Conservation (phyloP, 805 yeast genomes). For the Ogataea kodamae region DNA sequence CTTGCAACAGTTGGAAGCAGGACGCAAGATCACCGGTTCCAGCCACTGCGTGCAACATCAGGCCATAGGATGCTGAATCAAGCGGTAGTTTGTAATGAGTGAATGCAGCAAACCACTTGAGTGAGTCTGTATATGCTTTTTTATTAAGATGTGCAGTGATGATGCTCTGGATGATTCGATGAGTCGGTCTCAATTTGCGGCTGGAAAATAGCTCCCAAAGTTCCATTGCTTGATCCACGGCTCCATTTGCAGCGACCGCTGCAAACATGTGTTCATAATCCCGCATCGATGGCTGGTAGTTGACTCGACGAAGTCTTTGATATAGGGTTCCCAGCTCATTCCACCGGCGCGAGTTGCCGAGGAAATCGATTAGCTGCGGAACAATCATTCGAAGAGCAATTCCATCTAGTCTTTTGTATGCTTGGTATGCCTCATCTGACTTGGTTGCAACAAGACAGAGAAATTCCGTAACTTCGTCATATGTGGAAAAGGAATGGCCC, state of each 20-base stretch:
- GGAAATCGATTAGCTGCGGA: constrained; percentile 1
- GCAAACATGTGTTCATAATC: constrained; percentile 63
- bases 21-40: constrained; percentile 36
- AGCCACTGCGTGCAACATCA: constrained; percentile 35
- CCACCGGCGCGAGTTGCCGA: constrained; percentile 37
- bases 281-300: constrained; percentile 38
- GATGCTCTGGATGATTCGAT: constrained; percentile 42
- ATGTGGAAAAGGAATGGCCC: constrained; percentile 4
- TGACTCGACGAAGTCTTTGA: constrained; percentile 54
- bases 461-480: constrained; percentile 23
- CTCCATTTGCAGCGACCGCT: constrained; percentile 54
- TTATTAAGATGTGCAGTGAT: constrained; percentile 39
- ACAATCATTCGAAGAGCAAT: not conserved
- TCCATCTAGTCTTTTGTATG: constrained; percentile 4
- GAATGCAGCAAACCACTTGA: constrained; percentile 36
- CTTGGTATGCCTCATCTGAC: constrained; percentile 5
- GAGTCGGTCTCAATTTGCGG: constrained; percentile 46
- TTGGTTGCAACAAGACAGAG: constrained; percentile 6
- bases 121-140: constrained; percentile 36
- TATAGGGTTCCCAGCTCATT: constrained; percentile 50
- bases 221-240: constrained; percentile 37
- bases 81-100: constrained; percentile 31
- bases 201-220: constrained; percentile 43
- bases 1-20: constrained; percentile 33
- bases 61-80: constrained; percentile 28